Evolutionary conservation across 1,284 basidiomycete species (phyloP), one percentile per base, ranked within the genome.

Genomic region (Leccinum fallax): DNA sequence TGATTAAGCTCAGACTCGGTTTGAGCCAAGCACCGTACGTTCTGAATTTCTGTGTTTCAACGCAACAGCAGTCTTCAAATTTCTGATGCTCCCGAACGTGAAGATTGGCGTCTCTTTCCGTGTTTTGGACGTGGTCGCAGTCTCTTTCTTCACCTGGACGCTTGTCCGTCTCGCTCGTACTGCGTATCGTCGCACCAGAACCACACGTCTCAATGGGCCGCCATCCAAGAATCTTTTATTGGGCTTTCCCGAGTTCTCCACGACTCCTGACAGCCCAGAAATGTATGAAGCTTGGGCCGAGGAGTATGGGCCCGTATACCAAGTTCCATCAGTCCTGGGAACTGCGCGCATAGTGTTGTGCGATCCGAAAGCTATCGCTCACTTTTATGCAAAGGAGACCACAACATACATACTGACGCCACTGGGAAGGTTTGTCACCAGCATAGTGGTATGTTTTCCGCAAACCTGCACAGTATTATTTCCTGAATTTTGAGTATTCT

Each of bases 371-470:
- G 85, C 85, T 0, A 76, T 83, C 32, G 72, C 79, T 1, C 82
- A 87, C 65, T 83, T 86, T 64, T 84, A 84, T 66, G 74, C 80
- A 1, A 79, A 75, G 62, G 84, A 87, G 60, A 83, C 84, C 0
- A 79, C 75, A 28, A 78, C 61, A 0, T 87, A 87, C 67, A 75
- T 79, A 2, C 75, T 79, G 59, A 78, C 78, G 1, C 72, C 74
- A 4, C 66, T 80, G 49, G 67, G 73, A 4, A 79, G 74, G 53
- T 65, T 74, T 4, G 76, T 83, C 48, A 81, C 84, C 21, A 78
- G 77, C 51, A 77, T 74, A 54, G 60, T 85, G 61, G 85, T 85
- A 58, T 38, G 80, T 74, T 60, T 30, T 26, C n/a, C 30, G 19
- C 11, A n/a, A 26, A 24, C 6, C 1, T 15, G 4, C 9, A 16